Conservation (phyloP, 345 rosid genomes). For the Lumnitzera racemosa region DNA sequence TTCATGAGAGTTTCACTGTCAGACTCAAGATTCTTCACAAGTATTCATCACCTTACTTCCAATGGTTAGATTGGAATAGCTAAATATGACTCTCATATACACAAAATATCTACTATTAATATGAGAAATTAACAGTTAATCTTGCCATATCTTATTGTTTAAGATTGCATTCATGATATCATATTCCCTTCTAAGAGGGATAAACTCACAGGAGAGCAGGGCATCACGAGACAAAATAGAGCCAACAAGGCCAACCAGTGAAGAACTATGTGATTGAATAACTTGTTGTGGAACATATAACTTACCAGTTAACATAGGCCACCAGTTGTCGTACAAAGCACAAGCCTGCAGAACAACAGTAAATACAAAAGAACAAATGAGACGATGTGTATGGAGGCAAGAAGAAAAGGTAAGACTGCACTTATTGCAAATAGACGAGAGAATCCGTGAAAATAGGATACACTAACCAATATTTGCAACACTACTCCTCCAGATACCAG, state of each 20-base stretch:
- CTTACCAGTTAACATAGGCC: slow-evolving; percentile 93
- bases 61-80: no score
- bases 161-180: no score
- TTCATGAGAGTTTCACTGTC: no score
- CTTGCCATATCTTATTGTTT: no score
- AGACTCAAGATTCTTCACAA: no score
- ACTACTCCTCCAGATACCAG: slow-evolving; percentile 82
- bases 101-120: no score
- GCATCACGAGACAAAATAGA: not conserved
- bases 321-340: slow-evolving; percentile 88
- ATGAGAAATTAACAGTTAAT: no score
- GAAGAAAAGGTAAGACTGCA: not conserved
- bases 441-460: slow-evolving; percentile 1
- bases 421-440: not conserved
- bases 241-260: not conserved
- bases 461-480: slow-evolving; percentile 77
- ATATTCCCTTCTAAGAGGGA: no score
- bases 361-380: slow-evolving; percentile 3
- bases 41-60: no score
- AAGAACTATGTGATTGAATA: not conserved
- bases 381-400: not conserved
- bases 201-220: no score
- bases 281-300: not conserved
- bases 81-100: no score
- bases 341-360: slow-evolving; percentile 60